Evolutionary conservation across 2,329 filamentous ascomycete species (phyloP).

Genomic region (Immersiporthe knoxdaviesiana): DNA sequence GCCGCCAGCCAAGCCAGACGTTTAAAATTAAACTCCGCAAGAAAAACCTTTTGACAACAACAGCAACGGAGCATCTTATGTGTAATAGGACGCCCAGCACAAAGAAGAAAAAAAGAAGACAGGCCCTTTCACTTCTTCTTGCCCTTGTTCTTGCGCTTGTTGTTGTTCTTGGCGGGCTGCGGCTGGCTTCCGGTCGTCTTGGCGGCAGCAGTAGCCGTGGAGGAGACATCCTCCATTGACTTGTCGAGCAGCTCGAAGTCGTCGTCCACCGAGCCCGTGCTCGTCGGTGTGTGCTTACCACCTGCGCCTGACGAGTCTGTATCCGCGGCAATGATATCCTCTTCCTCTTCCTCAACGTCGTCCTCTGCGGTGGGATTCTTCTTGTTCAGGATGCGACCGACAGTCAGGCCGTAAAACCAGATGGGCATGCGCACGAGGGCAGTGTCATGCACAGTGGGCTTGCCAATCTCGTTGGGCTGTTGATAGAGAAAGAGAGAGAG

Average conservation of each 20-base stretch:
- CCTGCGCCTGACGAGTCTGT: slow-evolving; percentile 51
- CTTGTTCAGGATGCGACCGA: slow-evolving; percentile 54
- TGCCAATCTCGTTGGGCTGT: slow-evolving; percentile 76
- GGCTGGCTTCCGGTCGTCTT: slow-evolving; percentile 52
- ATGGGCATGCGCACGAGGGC: slow-evolving; percentile 78
- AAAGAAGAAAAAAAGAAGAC: too few species aligned
- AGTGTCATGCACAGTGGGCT: slow-evolving; percentile 80
- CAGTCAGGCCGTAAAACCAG: slow-evolving; percentile 66
- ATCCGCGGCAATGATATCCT: slow-evolving; percentile 41
- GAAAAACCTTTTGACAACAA: neutral
- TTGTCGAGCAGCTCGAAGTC: slow-evolving; percentile 68
- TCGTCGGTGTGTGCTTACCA: slow-evolving; percentile 55
- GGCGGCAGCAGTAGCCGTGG: slow-evolving; percentile 42
- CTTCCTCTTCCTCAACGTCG: slow-evolving; percentile 42
- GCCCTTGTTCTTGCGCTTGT: slow-evolving; percentile 50
- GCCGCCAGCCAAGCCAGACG: slow-evolving; percentile 1
- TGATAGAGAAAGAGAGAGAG: too few species aligned
- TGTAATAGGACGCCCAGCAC: too few species aligned
- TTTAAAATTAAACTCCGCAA: neutral
- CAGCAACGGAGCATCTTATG: neutral
- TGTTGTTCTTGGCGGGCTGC: slow-evolving; percentile 45
- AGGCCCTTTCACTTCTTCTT: slow-evolving; percentile 57
- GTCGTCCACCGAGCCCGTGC: slow-evolving; percentile 60
- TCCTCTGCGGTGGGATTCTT: slow-evolving; percentile 37
- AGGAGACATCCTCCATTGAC: slow-evolving; percentile 58